phyloP scores from a whole-genome alignment of 306 rosid species.

The Hippophae rhamnoides region DNA sequence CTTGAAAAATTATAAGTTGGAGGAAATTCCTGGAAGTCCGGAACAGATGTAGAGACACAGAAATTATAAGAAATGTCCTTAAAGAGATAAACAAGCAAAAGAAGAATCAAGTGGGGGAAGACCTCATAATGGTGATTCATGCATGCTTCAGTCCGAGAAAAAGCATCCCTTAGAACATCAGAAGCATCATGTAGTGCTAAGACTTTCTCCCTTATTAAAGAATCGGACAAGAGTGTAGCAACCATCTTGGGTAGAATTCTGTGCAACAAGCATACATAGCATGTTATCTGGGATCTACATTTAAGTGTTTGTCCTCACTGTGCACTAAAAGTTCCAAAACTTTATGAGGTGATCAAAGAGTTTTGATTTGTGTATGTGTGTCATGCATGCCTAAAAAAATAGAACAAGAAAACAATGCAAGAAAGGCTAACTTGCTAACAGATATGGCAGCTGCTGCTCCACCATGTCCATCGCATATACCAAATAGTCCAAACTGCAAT shows the following conservation, averaged over 20 bases:
- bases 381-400: too few species aligned
- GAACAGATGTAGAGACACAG: neutral
- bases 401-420: neutral
- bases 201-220: slow-evolving; percentile 60
- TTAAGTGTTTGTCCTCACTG: neutral
- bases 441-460: slow-evolving; percentile 84
- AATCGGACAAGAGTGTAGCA: slow-evolving; percentile 63
- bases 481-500: slow-evolving; percentile 90
- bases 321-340: neutral
- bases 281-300: neutral
- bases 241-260: slow-evolving; percentile 76
- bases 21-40: too few species aligned
- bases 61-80: too few species aligned
- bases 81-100: slow-evolving; percentile 3
- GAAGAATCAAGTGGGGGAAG: slow-evolving; percentile 7
- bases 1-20: too few species aligned
- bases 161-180: slow-evolving; percentile 77
- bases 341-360: neutral
- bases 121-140: slow-evolving; percentile 86
- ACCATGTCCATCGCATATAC: slow-evolving; percentile 90
- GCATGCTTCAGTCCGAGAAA: slow-evolving; percentile 70
- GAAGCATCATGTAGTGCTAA: slow-evolving; percentile 71
- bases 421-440: slow-evolving; percentile 85
- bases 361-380: neutral
- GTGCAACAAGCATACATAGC: slow-evolving; percentile 12